Evolutionary conservation across 2,329 filamentous ascomycete genomes (phyloP).

Genomic region (Westerdykella ornata): DNA sequence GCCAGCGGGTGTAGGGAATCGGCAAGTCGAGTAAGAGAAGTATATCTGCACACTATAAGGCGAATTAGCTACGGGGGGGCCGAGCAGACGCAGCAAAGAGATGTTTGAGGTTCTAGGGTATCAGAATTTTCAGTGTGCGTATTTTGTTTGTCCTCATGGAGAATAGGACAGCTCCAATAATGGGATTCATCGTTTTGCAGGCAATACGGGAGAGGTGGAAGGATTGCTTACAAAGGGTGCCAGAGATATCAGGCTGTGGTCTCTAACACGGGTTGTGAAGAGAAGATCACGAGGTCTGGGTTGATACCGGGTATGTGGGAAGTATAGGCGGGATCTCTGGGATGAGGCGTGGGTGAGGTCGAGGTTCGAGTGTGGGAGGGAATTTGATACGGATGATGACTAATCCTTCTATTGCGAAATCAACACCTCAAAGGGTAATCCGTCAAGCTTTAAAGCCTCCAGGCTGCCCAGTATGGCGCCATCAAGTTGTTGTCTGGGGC

Average conservation of each 20-base stretch:
- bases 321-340: slow-evolving; percentile 5
- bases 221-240: slow-evolving; percentile 1
- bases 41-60: too few relatives aligned
- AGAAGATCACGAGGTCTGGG: slow-evolving; percentile 6
- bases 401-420: slow-evolving; percentile 1
- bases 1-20: not conserved
- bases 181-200: slow-evolving; percentile 49
- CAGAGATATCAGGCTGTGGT: slow-evolving; percentile 1
- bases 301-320: slow-evolving; percentile 14
- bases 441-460: too few relatives aligned
- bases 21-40: not conserved
- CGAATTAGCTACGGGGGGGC: too few relatives aligned
- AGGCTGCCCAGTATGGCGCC: too few relatives aligned
- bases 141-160: slow-evolving; percentile 46
- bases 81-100: too few relatives aligned
- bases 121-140: slow-evolving; percentile 40
- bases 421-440: too few relatives aligned
- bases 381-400: slow-evolving; percentile 2
- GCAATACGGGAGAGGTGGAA: not conserved
- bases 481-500: too few relatives aligned
- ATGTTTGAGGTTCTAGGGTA: not conserved
- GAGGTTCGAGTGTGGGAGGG: not conserved
- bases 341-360: not conserved
- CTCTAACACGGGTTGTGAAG: slow-evolving; percentile 3
- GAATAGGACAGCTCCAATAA: slow-evolving; percentile 76